These are phyloP conservation scores for Trametes cubensis DNA, from an alignment of 768 basidiomycete species.

Conservation along the genomic window DNA sequence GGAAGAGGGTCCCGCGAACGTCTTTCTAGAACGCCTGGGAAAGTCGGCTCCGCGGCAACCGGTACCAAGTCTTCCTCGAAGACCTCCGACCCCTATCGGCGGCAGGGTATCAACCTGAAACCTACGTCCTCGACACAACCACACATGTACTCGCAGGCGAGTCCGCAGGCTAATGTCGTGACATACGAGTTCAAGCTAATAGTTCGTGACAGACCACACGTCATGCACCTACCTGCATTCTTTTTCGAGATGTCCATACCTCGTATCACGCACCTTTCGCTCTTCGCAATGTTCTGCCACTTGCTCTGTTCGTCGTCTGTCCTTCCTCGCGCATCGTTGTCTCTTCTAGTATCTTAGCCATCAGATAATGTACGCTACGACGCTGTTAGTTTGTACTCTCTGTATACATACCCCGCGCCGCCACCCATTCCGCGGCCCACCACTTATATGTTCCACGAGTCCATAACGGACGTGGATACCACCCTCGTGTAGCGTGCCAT, in stretches of 20 bases:
- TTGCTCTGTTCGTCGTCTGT: neutral
- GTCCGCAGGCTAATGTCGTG: too few relatives aligned
- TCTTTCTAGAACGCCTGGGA: neutral
- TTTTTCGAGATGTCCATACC: constrained; percentile 3
- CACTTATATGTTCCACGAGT: neutral
- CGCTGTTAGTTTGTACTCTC: neutral
- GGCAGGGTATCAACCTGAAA: too few relatives aligned
- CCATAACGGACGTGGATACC: too few relatives aligned
- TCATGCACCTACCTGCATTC: neutral
- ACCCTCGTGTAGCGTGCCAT: too few relatives aligned
- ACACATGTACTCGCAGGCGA: too few relatives aligned
- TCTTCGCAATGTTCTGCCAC: neutral
- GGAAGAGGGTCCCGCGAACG: neutral
- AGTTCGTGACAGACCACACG: too few relatives aligned
- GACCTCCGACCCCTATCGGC: neutral
- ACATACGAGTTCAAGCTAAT: too few relatives aligned
- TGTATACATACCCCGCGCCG: neutral
- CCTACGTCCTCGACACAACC: neutral
- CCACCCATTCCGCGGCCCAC: too few relatives aligned
- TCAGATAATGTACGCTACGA: constrained; percentile 9
- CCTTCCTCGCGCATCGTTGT: neutral
- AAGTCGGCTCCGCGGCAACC: neutral
- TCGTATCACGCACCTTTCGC: neutral
- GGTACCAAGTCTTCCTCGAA: neutral
- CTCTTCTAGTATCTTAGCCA: neutral